Base-by-base conservation (phyloP, 495 filamentous ascomycete species). In the Penicillium pulvis region DNA sequence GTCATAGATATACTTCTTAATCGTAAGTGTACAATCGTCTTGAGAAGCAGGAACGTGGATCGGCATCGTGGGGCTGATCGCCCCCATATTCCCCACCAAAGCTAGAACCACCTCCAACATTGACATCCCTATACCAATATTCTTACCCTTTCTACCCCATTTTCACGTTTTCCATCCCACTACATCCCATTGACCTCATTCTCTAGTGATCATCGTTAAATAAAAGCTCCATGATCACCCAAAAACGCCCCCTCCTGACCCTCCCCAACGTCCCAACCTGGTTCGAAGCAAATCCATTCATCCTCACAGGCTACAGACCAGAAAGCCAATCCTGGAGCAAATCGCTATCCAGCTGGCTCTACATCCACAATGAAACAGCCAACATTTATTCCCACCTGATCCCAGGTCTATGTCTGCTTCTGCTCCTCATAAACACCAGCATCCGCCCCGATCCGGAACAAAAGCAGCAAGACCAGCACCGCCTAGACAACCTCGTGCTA, bases 281-380 rank as follows among this genome's bases (percentile, higher is more conserved):
- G 75, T 59, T 63, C 26, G 64, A 76, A 51, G 60, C 72, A 43
- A 78, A 74, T 57, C 64, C 71, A 3, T 74, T 68, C 60, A 74
- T 79, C 46, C 55, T 61, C 1, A 61, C 67, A 2, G 63, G 66
- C 1, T 79, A 74, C 57, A 75, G 75, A 11, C 67, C 75, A 39
- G 60, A 66, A 49, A 71, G 71, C 3, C 47, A 70, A 35, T 77
- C 76, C 4, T 63, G 61, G 52, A 16, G 26, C 0, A 44, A 43
- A n/a, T 79, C 67, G 39, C 44, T 77, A 11, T 24, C 53, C 51
- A 70, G 68, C 56, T 71, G 63, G 64, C 50, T 49, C 42, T 71
- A 71, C 47, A 44, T 60, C 14, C 71, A 71, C 62, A 73, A 73
- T 51, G 66, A 71, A 56, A 55, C 64, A 6, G 52, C 53, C 45